Evolutionary conservation across 768 basidiomycete genomes (phyloP).

Genomic region (Boletus edulis): DNA sequence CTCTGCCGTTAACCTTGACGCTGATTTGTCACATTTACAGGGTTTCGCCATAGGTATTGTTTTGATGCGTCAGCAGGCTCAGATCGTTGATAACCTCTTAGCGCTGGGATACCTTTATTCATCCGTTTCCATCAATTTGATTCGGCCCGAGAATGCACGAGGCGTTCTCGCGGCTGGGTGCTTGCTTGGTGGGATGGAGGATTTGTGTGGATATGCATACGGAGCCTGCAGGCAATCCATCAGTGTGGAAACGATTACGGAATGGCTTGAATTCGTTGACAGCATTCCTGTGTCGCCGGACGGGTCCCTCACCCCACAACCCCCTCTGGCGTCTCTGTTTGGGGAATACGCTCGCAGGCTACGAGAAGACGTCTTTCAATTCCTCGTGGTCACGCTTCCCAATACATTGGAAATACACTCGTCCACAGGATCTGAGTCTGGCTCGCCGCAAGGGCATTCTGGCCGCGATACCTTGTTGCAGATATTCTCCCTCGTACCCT

Average conservation of each 20-base stretch:
- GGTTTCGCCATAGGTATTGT: conserved; percentile 70
- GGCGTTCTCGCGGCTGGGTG: conserved; percentile 83
- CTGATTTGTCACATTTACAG: conserved; percentile 36
- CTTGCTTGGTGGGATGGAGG: conserved; percentile 84
- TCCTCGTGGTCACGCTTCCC: conserved; percentile 73
- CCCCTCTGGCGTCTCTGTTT: conserved; percentile 58
- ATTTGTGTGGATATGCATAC: conserved; percentile 78
- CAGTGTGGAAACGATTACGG: conserved; percentile 66
- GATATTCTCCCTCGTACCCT: conserved; percentile 78
- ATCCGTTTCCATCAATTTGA: conserved; percentile 60
- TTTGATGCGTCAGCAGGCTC: conserved; percentile 6
- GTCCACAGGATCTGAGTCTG: conserved; percentile 36
- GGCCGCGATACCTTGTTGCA: conserved; percentile 71
- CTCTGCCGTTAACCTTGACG: not conserved
- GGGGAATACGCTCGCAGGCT: conserved; percentile 75
- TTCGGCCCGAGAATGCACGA: conserved; percentile 78
- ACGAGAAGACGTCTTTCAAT: conserved; percentile 75
- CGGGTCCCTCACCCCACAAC: conserved; percentile 43
- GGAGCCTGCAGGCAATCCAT: conserved; percentile 75
- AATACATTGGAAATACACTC: conserved; percentile 56
- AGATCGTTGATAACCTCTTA: conserved; percentile 31
- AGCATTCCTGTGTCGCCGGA: conserved; percentile 47
- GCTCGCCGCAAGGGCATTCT: conserved; percentile 32
- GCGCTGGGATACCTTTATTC: conserved; percentile 84
- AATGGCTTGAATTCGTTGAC: conserved; percentile 79